Evolutionary conservation across 2,329 filamentous ascomycete species (phyloP), one percentile per base, ranked within the genome.

Genomic region (Passalora sequoiae): DNA sequence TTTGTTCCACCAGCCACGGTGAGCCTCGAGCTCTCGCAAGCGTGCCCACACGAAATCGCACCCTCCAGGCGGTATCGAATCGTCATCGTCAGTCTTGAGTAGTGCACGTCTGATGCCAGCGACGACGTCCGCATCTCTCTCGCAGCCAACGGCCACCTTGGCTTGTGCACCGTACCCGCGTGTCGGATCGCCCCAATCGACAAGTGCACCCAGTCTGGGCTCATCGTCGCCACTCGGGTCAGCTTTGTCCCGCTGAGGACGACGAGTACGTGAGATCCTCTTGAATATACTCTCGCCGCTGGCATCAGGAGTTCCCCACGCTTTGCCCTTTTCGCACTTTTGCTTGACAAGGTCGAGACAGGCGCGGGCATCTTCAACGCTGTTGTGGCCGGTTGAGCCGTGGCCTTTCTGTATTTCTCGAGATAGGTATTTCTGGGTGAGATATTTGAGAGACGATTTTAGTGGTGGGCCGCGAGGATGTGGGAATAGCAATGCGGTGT

Each of bases 321-420:
- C 68, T 52, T 85, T 86, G 29, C 92, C 92, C 66, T 86, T 92
- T 64, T 97, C 89, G 64, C 91, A 96, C 65, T 98, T 98, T 61
- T 91, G 83, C 66, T 92, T 94, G 36, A 97, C 81, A 1, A 98
- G 81, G 58, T 97, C 89, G 10, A 98, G 80, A 52, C 89, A 94
- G 2, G 92, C 89, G 53, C 77, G 82, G 10, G 92, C 89, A 64
- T 98, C 92, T 66, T 98, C 92, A 50, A 95, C 77, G 46, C 86
- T 92, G 72, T 97, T 84, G 63, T 98, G 92, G 12, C 92, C 92
- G 12, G 74, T 73, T 12, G 72, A 72, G 38, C 84, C 84, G 51
- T 74, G 68, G 31, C 81, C 81, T 57, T 86, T 88, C 62, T 98
- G 92, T 40, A 98, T 94, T 63, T 94, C 86, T 44, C 86, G 84